These are phyloP conservation scores for Phytophthora syringae DNA, from an alignment of 352 stramenopile species.

Conservation along the genomic window DNA sequence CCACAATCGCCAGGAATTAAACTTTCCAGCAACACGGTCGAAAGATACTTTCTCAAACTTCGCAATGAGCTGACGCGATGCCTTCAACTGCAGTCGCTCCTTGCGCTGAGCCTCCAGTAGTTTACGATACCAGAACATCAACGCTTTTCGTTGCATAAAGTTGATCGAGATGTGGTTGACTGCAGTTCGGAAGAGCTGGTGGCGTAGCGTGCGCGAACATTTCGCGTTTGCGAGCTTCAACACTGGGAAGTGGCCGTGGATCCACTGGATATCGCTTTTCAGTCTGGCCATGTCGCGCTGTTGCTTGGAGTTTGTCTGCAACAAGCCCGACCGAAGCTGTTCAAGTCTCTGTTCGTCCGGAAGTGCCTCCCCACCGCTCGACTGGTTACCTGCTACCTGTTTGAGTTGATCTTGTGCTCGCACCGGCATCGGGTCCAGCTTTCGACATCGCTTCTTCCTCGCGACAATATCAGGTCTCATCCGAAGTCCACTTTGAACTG, in stretches of 20 bases:
- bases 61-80: conserved; percentile 34
- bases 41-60: conserved; percentile 34
- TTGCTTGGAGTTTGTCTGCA: conserved; percentile 10
- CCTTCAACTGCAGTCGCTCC: conserved; percentile 31
- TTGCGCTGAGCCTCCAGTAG: conserved; percentile 35
- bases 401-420: background rate
- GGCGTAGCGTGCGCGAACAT: conserved; percentile 51
- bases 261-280: conserved; percentile 61
- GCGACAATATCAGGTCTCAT: conserved; percentile 1
- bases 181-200: conserved; percentile 46
- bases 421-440: conserved; percentile 24
- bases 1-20: conserved; percentile 29
- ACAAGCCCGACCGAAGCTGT: conserved; percentile 20
- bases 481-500: background rate
- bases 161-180: conserved; percentile 36
- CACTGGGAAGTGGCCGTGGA: conserved; percentile 65
- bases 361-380: background rate
- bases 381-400: conserved; percentile 14
- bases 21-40: conserved; percentile 12
- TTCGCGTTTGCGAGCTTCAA: conserved; percentile 52
- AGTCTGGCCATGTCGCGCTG: conserved; percentile 27
- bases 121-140: conserved; percentile 38
- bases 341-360: conserved; percentile 14
- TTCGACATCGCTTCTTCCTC: conserved; percentile 18
- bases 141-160: conserved; percentile 27